A percentile compares a stretch with the other conserved stretches of the same genome.
These are phyloP conservation scores for Phytophthora vignae DNA, from an alignment of 352 stramenopile genomes.

Conservation along the genomic window DNA sequence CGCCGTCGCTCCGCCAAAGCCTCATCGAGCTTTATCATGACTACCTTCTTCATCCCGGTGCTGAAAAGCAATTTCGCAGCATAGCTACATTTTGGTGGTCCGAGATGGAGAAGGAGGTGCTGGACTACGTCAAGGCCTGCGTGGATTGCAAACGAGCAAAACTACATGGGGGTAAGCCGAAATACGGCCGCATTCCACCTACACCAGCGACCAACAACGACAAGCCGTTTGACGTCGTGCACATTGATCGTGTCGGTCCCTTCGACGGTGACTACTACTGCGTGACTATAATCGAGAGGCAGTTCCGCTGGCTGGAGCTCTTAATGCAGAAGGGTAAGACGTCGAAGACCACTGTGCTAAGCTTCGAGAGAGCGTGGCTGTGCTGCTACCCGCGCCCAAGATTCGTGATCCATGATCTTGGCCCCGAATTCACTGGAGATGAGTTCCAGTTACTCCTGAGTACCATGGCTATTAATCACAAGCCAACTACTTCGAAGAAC, in stretches of 20 bases:
- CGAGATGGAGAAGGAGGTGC: background rate
- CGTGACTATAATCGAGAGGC: conserved; percentile 2
- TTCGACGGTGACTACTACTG: background rate
- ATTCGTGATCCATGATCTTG: background rate
- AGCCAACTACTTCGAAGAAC: background rate
- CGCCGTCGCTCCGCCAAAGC: background rate
- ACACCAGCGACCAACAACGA: background rate
- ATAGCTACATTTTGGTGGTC: conserved; percentile 22
- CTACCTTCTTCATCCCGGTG: background rate
- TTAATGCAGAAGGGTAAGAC: background rate
- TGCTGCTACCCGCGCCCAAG: background rate
- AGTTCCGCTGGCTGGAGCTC: background rate
- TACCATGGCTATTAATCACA: background rate
- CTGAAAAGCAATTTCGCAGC: conserved; percentile 4
- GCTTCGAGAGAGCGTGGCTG: background rate
- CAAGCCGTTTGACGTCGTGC: background rate
- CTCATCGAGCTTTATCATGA: conserved; percentile 13
- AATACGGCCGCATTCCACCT: background rate
- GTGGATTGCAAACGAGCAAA: background rate
- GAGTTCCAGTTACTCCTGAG: background rate
- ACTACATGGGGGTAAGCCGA: background rate
- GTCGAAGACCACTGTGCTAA: background rate
- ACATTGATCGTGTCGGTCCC: background rate
- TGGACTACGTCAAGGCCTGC: background rate
- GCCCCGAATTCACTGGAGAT: background rate